Percentiles rank a stretch among this genome's conserved stretches.
Evolutionary conservation across 257 asterid species (phyloP).

Genomic region (Gynochthodes officinalis): DNA sequence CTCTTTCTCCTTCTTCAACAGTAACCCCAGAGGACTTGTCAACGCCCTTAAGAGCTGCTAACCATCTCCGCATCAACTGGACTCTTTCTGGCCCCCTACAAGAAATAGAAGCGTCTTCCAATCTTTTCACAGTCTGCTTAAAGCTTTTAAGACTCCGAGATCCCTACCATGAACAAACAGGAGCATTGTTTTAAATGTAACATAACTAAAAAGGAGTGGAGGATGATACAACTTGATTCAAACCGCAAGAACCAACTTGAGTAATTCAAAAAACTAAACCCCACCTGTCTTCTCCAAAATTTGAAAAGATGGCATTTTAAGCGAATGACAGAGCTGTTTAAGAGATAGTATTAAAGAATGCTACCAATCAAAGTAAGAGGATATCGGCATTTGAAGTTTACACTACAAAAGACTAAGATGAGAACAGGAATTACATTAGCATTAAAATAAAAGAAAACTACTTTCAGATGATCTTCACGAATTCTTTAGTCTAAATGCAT

Average conservation of each 20-base stretch:
- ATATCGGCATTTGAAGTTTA: neutral
- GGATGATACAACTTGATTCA: neutral
- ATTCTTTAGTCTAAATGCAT: neutral
- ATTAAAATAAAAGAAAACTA: too few species aligned
- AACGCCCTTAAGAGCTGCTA: slow-evolving; percentile 61
- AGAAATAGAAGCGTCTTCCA: slow-evolving; percentile 94
- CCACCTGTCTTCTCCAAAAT: neutral
- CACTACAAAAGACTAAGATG: neutral
- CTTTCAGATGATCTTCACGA: neutral
- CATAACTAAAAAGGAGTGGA: neutral
- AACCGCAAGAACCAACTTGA: too few species aligned
- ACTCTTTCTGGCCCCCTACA: slow-evolving; percentile 87
- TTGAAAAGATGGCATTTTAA: neutral
- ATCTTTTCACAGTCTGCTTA: slow-evolving; percentile 87
- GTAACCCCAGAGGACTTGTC: slow-evolving; percentile 42
- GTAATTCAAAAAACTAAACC: too few species aligned
- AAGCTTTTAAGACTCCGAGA: slow-evolving; percentile 65
- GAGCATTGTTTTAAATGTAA: neutral
- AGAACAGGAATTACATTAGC: too few species aligned
- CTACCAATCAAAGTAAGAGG: neutral
- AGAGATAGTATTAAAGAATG: too few species aligned
- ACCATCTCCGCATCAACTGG: slow-evolving; percentile 85
- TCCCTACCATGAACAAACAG: slow-evolving; percentile 42
- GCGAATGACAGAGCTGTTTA: neutral
- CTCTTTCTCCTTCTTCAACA: slow-evolving; percentile 52